Evolutionary conservation across 2,329 filamentous ascomycete species (phyloP), one percentile per base, ranked within the genome.

Genomic region (Fusarium sp.): DNA sequence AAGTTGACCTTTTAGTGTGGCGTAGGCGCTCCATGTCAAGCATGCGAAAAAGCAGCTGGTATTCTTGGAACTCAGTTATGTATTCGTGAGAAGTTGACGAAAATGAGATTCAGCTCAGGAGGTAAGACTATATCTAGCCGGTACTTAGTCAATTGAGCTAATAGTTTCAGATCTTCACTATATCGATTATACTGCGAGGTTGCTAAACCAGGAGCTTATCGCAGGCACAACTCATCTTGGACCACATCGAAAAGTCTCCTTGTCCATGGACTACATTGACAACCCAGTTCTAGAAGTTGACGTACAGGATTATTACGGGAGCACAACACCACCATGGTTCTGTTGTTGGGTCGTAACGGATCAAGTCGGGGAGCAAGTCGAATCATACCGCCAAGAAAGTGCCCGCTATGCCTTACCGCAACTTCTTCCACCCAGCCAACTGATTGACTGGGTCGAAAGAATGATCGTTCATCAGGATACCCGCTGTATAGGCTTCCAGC

Each of bases 311-410:
- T 78, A 77, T 35, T 77, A 70, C 31, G 75, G 74, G 28, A 69
- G 66, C 22, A 63, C 69, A 31, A 68, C 73, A 7, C 55, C 73
- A 1, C 75, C 74, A n/a, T 78, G 77, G 77, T 68, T 73, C n/a
- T 78, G 77, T 45, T 78, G 77, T 33, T 78, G 75, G 77, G 74
- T 78, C 13, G 70, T 78, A n/a, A 76, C 72, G 54, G 75, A 76
- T 33, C 74, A 78, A 38, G 70, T 76, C n/a, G 75, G 66, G 14
- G 77, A 75, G 11, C 71, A 73, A 41, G 74, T 78, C 38, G 77
- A 78, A 51, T 73, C 76, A 41, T 72, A 78, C 38, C 62, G 68
- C 24, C 77, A 78, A 38, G 71, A 78, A 42, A 78, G 77, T 39
- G 77, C 73, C 24, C 66, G 75, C 30, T 78, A 78, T 67, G 77